These are phyloP conservation scores for Rhodosporidiobolus sp. DNA, from an alignment of 768 basidiomycete genomes.

Conservation along the genomic window DNA sequence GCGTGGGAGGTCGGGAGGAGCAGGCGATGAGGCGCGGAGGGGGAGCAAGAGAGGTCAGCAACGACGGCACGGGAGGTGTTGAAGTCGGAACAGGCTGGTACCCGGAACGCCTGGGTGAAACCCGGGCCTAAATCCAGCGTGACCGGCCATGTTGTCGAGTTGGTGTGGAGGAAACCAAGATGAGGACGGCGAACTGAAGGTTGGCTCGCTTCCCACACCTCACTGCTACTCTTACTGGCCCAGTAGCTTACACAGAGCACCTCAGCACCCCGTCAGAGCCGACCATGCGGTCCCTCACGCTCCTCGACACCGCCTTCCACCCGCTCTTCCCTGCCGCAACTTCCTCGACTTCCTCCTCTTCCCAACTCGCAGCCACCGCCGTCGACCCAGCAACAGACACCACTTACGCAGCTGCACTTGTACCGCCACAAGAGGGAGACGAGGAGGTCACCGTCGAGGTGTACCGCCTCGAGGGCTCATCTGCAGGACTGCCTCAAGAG, in stretches of 20 bases:
- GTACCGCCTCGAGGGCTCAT: neutral
- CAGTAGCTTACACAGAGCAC: neutral
- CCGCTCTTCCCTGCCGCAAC: neutral
- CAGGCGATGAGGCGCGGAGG: neutral
- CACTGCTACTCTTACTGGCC: neutral
- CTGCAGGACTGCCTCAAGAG: neutral
- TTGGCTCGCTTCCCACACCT: neutral
- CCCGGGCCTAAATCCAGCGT: no score
- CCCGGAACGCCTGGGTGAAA: conserved; percentile 39
- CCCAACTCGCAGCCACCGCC: conserved; percentile 10
- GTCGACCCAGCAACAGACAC: conserved; percentile 15
- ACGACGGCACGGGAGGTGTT: neutral
- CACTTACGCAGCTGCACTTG: neutral
- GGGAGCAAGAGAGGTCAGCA: neutral
- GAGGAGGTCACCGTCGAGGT: conserved; percentile 2
- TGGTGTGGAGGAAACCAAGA: no score
- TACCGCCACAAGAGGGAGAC: neutral
- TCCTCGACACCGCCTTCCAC: conserved; percentile 17
- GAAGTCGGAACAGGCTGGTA: neutral
- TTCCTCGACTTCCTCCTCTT: neutral
- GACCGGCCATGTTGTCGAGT: no score
- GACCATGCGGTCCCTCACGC: conserved; percentile 34
- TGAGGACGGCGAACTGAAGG: no score
- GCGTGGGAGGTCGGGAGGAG: neutral
- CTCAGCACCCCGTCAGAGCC: neutral